Evolutionary conservation across 1,284 basidiomycete genomes (phyloP).

Genomic region (Athelia sp.): DNA sequence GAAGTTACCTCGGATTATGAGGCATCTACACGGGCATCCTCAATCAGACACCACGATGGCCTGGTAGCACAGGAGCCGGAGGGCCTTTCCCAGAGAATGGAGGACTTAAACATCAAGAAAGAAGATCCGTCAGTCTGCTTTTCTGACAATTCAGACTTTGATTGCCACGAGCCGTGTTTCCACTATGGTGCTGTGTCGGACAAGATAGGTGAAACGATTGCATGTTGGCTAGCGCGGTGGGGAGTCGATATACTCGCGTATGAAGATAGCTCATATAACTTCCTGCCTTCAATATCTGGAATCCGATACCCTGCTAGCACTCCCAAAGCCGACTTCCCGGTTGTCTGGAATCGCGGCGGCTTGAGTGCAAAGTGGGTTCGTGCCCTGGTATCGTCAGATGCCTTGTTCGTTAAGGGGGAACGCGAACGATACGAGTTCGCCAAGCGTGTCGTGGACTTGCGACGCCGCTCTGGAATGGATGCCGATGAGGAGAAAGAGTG

Average conservation of each 20-base stretch:
- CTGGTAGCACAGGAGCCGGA: constrained; percentile 13
- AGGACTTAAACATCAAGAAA: constrained; percentile 24
- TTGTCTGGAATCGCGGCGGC: constrained; percentile 68
- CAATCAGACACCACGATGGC: neutral
- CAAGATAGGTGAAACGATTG: constrained; percentile 87
- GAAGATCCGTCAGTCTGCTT: constrained; percentile 30
- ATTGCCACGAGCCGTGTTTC: constrained; percentile 30
- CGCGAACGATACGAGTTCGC: constrained; percentile 80
- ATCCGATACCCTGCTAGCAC: constrained; percentile 7
- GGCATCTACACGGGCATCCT: constrained; percentile 1
- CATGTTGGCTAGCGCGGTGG: constrained; percentile 88
- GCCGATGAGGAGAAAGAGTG: constrained; percentile 62
- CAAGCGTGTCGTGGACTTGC: constrained; percentile 69
- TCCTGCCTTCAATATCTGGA: neutral
- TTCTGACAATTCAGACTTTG: constrained; percentile 20
- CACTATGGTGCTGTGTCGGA: constrained; percentile 82
- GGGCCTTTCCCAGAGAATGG: constrained; percentile 6
- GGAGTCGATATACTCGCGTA: constrained; percentile 70
- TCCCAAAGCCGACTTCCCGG: constrained; percentile 26
- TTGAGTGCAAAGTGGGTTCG: constrained; percentile 70
- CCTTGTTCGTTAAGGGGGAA: constrained; percentile 78
- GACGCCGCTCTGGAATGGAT: constrained; percentile 42
- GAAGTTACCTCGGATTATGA: constrained; percentile 20
- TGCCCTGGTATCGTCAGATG: constrained; percentile 74
- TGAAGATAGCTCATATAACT: constrained; percentile 45